Evolutionary conservation across 306 rosid genomes (phyloP).

Genomic region (Casuarina cunninghamiana): DNA sequence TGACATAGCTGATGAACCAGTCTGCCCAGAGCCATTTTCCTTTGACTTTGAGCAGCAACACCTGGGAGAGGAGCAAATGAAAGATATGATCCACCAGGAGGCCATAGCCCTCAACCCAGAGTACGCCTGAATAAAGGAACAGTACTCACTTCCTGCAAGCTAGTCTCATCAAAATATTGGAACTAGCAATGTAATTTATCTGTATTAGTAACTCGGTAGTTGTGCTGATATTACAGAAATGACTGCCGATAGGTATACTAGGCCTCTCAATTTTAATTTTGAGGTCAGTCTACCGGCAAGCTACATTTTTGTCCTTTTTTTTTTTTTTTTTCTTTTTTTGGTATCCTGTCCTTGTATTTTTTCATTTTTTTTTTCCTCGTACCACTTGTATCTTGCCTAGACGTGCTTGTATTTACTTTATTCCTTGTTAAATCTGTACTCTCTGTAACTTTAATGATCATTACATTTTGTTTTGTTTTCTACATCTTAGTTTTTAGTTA

Average conservation of each 20-base stretch:
- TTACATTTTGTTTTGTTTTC: conserved; percentile 3
- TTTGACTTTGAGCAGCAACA: conserved; percentile 87
- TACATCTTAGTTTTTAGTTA: background rate
- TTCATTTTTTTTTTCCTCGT: conserved; percentile 1
- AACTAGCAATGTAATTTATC: conserved; percentile 16
- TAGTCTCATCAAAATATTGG: background rate
- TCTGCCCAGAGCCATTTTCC: conserved; percentile 70
- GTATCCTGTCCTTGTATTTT: conserved; percentile 11
- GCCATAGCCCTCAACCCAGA: conserved; percentile 82
- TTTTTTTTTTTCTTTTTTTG: conserved; percentile 18
- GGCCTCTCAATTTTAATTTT: conserved; percentile 28
- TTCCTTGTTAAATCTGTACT: conserved; percentile 21
- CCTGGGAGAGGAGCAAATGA: conserved; percentile 86
- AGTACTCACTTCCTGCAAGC: background rate
- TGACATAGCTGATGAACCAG: conserved; percentile 88
- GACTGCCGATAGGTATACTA: conserved; percentile 37
- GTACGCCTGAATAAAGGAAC: conserved; percentile 40
- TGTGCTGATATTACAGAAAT: conserved; percentile 24
- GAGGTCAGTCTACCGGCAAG: conserved; percentile 25
- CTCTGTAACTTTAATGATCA: conserved; percentile 23
- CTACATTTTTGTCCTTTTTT: background rate
- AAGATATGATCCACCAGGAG: conserved; percentile 90
- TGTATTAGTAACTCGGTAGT: conserved; percentile 30
- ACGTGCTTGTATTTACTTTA: conserved; percentile 40
- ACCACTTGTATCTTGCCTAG: conserved; percentile 23